phyloP scores from a whole-genome alignment of 345 rosid genomes.

The Gossypium thurberi region DNA sequence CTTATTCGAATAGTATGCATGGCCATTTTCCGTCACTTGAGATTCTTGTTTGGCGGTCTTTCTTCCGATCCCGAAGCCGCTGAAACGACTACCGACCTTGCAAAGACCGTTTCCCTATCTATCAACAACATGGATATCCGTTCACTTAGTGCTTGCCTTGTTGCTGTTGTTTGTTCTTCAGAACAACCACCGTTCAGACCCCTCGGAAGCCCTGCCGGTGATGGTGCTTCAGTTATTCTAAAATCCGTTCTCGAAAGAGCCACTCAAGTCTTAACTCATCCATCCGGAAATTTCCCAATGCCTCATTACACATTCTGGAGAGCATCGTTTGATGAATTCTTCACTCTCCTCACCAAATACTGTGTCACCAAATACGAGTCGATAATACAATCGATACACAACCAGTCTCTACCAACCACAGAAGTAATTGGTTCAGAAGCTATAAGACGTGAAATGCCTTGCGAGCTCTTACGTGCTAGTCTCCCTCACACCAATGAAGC shows the following conservation, averaged over 20 bases:
- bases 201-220: conserved; percentile 79
- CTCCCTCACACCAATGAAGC: conserved; percentile 78
- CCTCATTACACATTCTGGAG: conserved; percentile 77
- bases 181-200: conserved; percentile 98
- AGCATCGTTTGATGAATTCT: conserved; percentile 90
- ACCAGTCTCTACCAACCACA: conserved; percentile 34
- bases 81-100: conserved; percentile 55
- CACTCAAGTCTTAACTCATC: conserved; percentile 48
- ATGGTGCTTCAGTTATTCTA: conserved; percentile 73
- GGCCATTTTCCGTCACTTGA: conserved; percentile 90
- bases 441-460: conserved; percentile 87
- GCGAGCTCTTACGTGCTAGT: conserved; percentile 86
- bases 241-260: conserved; percentile 86
- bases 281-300: conserved; percentile 37
- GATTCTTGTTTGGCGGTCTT: conserved; percentile 76
- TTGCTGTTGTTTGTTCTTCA: conserved; percentile 93
- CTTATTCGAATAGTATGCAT: conserved; percentile 80
- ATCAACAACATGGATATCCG: conserved; percentile 76
- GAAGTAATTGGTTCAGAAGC: conserved; percentile 61
- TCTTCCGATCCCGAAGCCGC: conserved; percentile 58
- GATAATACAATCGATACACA: conserved; percentile 44
- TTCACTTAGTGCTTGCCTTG: conserved; percentile 87
- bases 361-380: conserved; percentile 83
- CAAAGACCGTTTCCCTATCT: conserved; percentile 56
- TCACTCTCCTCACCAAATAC: conserved; percentile 75